Percentiles rank a stretch among this genome's conserved stretches.
Conservation (phyloP, 2,329 filamentous ascomycete species). For the Emydomyces testavorans region DNA sequence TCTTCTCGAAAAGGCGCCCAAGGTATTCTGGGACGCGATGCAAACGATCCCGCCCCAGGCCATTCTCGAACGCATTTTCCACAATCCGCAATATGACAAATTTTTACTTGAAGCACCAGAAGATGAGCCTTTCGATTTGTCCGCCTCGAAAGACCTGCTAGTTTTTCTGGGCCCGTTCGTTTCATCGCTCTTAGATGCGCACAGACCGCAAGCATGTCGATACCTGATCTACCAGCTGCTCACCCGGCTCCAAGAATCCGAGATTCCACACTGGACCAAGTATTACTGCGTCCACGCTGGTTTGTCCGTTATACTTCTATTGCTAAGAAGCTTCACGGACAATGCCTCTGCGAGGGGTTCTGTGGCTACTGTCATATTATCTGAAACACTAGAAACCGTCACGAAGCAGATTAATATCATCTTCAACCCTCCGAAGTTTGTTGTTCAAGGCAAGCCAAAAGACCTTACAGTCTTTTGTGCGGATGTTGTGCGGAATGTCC, state of each 20-base stretch:
- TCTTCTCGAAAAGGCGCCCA: slow-evolving; percentile 62
- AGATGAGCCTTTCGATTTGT: slow-evolving; percentile 42
- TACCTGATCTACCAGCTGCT: slow-evolving; percentile 67
- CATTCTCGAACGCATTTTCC: slow-evolving; percentile 74
- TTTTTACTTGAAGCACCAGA: slow-evolving; percentile 42
- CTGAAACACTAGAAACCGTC: slow-evolving; percentile 39
- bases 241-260: slow-evolving; percentile 39
- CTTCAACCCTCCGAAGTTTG: slow-evolving; percentile 45
- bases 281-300: slow-evolving; percentile 39
- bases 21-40: slow-evolving; percentile 80
- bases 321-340: slow-evolving; percentile 39
- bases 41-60: slow-evolving; percentile 66
- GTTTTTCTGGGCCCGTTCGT: slow-evolving; percentile 72
- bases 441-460: slow-evolving; percentile 38
- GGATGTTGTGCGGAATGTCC: slow-evolving; percentile 53
- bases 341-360: slow-evolving; percentile 36
- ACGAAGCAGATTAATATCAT: slow-evolving; percentile 44
- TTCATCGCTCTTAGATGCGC: slow-evolving; percentile 60
- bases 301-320: slow-evolving; percentile 36
- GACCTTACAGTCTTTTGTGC: slow-evolving; percentile 48
- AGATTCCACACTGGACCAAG: slow-evolving; percentile 33
- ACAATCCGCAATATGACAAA: slow-evolving; percentile 54
- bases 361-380: slow-evolving; percentile 39
- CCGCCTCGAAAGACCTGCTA: slow-evolving; percentile 52
- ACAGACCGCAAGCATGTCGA: slow-evolving; percentile 68